Conservation (phyloP, 176 grass and related monocot species). For the Triticum turgidum region DNA sequence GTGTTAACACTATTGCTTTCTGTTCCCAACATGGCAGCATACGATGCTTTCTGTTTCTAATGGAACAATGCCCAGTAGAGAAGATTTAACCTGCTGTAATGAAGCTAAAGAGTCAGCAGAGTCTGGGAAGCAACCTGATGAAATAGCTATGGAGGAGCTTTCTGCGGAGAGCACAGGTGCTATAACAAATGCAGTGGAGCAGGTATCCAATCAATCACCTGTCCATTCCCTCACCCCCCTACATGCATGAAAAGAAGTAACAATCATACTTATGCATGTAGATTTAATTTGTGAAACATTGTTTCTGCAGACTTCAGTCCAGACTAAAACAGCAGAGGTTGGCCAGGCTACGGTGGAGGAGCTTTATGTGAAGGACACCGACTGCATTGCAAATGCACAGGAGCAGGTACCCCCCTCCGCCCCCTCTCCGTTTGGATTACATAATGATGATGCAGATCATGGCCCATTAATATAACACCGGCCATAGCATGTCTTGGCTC, state of each 20-base stretch:
- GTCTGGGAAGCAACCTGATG: slow-evolving; percentile 16
- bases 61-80: neutral
- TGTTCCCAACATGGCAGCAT: slow-evolving; percentile 29
- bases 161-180: neutral
- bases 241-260: neutral
- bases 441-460: neutral
- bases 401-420: slow-evolving; percentile 16
- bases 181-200: slow-evolving; percentile 12
- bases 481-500: neutral
- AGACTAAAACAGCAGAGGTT: neutral
- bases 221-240: neutral
- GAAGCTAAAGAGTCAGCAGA: slow-evolving; percentile 24
- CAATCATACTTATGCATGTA: neutral
- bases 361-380: slow-evolving; percentile 17
- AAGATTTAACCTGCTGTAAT: neutral
- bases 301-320: slow-evolving; percentile 20
- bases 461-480: neutral
- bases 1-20: slow-evolving; percentile 18
- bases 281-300: neutral
- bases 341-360: neutral
- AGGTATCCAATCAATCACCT: slow-evolving; percentile 5
- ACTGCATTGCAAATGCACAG: neutral
- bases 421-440: neutral
- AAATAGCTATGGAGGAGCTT: neutral
- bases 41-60: slow-evolving; percentile 12